Evolutionary conservation across 257 asterid species (phyloP), one percentile per base, ranked within the genome.

Genomic region (Cordia subcordata): DNA sequence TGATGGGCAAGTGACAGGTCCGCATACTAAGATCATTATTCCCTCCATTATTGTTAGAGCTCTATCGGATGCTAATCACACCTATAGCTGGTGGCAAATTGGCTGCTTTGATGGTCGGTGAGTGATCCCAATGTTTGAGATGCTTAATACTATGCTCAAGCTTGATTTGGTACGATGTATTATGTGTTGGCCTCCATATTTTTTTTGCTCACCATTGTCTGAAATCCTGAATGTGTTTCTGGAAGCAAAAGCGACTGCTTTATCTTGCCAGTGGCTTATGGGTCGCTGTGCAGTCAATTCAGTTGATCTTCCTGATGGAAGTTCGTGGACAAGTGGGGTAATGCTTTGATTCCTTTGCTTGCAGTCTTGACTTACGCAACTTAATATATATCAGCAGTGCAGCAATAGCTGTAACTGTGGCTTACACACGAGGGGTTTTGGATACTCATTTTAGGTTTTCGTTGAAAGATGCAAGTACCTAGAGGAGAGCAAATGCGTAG

Each of bases 381-480:
- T 11, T 38, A 37, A 8, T 39, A 2, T 13, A 38, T 27, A 27
- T 27, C 35, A 27, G 35, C 6, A 27, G 3, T 6, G 35, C 35
- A 27, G 35, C 35, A 27, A 27, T n/a, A n/a, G 4, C 35, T 27
- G 35, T 27, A 27, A 6, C 6, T 27, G 4, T 27, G 35, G 35
- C 6, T 27, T 27, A 27, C 6, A 1, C 35, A 27, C 35, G 6
- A 6, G 35, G 35, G 35, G 35, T 27, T 27, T 27, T 27, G 35
- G 35, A 27, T 27, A 27, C 6, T 27, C 35, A 27, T 27, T 71
- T 72, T 60, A 89, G 95, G 95, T 89, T 18, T 81, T 72, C 27
- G 94, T 90, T 19, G 97, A 90, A 73, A 86, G 80, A 69, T 90
- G 97, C 85, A 89, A 86, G 80, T 89, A 89, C 71, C 81, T 89